These are phyloP conservation scores for Perilla frutescens DNA, from an alignment of 257 asterid genomes.

Conservation along the genomic window DNA sequence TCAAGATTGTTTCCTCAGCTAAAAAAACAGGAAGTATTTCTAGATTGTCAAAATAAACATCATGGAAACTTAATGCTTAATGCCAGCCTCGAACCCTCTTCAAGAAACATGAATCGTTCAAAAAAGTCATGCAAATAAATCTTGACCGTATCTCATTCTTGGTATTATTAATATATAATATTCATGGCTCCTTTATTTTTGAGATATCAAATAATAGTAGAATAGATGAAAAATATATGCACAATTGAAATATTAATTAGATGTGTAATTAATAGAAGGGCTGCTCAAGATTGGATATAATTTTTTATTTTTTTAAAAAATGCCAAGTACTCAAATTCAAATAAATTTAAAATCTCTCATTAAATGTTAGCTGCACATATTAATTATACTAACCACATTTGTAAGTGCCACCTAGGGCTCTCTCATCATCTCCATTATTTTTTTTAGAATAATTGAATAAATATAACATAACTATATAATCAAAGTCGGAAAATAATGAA, in stretches of 20 bases:
- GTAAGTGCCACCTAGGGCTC: background rate
- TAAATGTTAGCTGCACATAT: background rate
- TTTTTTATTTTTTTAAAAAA: background rate
- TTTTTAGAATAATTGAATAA: no score
- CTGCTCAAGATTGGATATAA: background rate
- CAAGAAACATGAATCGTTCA: slow-evolving; percentile 38
- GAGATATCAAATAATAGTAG: background rate
- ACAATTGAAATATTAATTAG: background rate
- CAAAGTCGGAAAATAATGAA: background rate
- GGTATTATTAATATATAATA: background rate
- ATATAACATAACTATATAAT: no score
- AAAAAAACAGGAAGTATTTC: slow-evolving; percentile 12
- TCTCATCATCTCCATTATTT: no score
- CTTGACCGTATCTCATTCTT: slow-evolving; percentile 29
- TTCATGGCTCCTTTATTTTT: background rate
- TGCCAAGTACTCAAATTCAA: background rate
- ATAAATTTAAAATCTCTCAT: background rate
- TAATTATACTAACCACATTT: background rate
- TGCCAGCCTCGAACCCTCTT: slow-evolving; percentile 27
- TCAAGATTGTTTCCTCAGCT: slow-evolving; percentile 7
- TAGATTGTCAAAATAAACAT: slow-evolving; percentile 37
- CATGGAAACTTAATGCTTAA: slow-evolving; percentile 23
- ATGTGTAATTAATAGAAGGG: background rate
- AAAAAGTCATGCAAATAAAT: slow-evolving; percentile 32
- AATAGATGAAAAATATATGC: no score